These are phyloP conservation scores for Neospora caninum DNA, from an alignment of 169 alveolate species.

Conservation along the genomic window DNA sequence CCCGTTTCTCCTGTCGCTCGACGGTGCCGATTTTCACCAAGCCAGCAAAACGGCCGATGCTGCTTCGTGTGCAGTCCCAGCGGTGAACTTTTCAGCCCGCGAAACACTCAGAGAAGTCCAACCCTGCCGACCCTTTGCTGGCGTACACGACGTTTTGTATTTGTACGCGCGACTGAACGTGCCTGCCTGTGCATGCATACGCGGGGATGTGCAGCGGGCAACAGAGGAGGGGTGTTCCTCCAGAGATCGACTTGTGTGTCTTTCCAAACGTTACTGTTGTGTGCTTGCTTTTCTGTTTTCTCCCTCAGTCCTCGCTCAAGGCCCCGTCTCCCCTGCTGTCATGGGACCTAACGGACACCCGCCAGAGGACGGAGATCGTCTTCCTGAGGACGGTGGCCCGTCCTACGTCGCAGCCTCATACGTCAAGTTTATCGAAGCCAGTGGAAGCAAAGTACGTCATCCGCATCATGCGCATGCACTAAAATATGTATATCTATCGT, in stretches of 20 bases:
- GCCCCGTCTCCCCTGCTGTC: background rate
- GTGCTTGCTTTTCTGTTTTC: background rate
- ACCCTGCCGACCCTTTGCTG: no score
- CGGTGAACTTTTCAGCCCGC: no score
- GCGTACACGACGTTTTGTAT: no score
- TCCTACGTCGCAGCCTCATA: slow-evolving; percentile 6
- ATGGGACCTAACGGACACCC: background rate
- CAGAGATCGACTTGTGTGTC: background rate
- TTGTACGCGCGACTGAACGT: no score
- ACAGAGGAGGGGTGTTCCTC: background rate
- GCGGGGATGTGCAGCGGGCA: no score
- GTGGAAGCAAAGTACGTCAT: slow-evolving; percentile 15
- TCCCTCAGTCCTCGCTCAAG: slow-evolving; percentile 23
- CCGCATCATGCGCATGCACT: background rate
- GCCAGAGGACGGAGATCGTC: background rate
- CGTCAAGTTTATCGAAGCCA: slow-evolving; percentile 27
- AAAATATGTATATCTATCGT: background rate
- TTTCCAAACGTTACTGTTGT: background rate
- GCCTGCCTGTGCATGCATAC: no score
- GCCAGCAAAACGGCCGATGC: no score
- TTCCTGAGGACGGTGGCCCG: slow-evolving; percentile 13
- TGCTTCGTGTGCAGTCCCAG: no score
- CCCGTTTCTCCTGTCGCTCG: no score
- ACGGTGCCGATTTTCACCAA: no score
- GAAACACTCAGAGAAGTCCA: no score